Evolutionary conservation across 1,284 basidiomycete species (phyloP).

Genomic region (Wallemia mellicola): DNA sequence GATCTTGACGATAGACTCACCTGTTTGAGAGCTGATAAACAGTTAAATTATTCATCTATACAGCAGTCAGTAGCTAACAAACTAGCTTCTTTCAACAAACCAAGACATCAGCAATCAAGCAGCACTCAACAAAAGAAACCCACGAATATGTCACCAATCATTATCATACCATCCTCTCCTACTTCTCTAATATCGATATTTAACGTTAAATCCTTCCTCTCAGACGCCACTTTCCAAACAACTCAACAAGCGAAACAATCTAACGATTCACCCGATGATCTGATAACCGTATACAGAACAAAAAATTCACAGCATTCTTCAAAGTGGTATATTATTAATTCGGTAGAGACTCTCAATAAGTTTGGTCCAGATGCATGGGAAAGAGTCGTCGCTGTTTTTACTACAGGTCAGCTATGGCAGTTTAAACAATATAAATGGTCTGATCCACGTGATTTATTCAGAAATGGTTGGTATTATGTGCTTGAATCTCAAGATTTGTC

Average conservation of each 20-base stretch:
- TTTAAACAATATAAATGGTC: slow-evolving; percentile 88
- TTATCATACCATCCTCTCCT: slow-evolving; percentile 82
- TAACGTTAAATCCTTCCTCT: slow-evolving; percentile 77
- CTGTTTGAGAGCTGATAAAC: slow-evolving; percentile 40
- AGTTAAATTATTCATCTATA: slow-evolving; percentile 33
- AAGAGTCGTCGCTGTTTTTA: slow-evolving; percentile 83
- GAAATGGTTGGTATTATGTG: too few relatives aligned
- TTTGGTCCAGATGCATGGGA: slow-evolving; percentile 81
- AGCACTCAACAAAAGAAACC: not conserved
- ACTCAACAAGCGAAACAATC: too few relatives aligned
- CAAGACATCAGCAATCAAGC: slow-evolving; percentile 20
- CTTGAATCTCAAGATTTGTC: too few relatives aligned
- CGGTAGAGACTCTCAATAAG: slow-evolving; percentile 64
- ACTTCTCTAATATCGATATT: slow-evolving; percentile 90
- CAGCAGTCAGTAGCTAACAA: slow-evolving; percentile 31
- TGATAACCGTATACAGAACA: slow-evolving; percentile 51
- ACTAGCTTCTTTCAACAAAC: slow-evolving; percentile 39
- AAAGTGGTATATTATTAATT: slow-evolving; percentile 61
- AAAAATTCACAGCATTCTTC: slow-evolving; percentile 21
- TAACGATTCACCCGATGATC: too few relatives aligned
- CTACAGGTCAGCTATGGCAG: slow-evolving; percentile 91
- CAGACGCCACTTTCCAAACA: slow-evolving; percentile 64
- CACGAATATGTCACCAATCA: slow-evolving; percentile 58
- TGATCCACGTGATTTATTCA: slow-evolving; percentile 67
- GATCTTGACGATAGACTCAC: slow-evolving; percentile 44